Evolutionary conservation across 441 rosid genomes (phyloP).

Genomic region (Erysimum pusillum): DNA sequence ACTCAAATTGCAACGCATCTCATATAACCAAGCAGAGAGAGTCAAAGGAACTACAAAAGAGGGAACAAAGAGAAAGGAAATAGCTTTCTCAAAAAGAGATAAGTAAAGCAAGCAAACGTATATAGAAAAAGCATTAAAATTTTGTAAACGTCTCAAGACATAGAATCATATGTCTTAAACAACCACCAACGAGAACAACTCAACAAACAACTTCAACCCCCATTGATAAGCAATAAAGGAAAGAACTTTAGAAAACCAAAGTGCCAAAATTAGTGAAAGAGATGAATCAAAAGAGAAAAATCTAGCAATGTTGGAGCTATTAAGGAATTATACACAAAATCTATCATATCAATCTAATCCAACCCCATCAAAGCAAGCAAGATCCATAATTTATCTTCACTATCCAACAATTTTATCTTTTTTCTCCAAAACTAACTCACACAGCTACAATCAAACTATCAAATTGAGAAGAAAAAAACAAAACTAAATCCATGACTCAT

Average conservation of each 20-base stretch:
- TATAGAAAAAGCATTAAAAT: no score
- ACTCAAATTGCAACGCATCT: not conserved
- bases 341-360: not conserved
- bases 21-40: not conserved
- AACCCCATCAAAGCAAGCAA: slow-evolving; percentile 10
- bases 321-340: not conserved
- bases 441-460: not conserved
- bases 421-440: not conserved
- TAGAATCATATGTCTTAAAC: not conserved
- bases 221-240: not conserved
- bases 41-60: not conserved
- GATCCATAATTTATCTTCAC: slow-evolving; percentile 28
- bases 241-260: not conserved
- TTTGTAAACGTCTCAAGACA: no score
- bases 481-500: slow-evolving; percentile 4
- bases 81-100: no score
- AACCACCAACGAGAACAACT: not conserved
- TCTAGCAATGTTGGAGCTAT: not conserved
- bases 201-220: slow-evolving; percentile 5
- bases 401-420: not conserved
- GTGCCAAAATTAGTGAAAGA: not conserved
- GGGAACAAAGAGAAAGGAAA: not conserved
- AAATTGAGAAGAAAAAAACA: not conserved
- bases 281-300: not conserved
- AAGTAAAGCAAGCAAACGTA: not conserved